Conservation (phyloP, 352 stramenopile genomes). For the Phytopythium cucurbitacearum region DNA sequence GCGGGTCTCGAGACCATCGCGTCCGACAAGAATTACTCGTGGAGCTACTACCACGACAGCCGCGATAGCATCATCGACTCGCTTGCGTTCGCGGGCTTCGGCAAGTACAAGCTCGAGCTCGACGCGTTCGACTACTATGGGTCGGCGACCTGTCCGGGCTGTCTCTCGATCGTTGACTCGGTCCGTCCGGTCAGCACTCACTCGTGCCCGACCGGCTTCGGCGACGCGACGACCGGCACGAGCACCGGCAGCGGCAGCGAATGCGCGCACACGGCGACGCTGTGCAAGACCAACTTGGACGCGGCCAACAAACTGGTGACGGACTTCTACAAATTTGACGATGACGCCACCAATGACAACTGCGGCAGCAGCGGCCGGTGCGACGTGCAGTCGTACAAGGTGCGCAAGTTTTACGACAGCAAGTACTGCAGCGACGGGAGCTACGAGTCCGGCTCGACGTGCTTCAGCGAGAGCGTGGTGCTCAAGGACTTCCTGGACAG, state of each 20-base stretch:
- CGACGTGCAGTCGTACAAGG: constrained; percentile 27
- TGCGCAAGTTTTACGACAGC: constrained; percentile 44
- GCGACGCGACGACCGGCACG: constrained; percentile 12
- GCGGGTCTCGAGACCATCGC: constrained; percentile 9
- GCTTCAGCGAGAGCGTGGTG: constrained; percentile 25
- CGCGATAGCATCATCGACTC: constrained; percentile 31
- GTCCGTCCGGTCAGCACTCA: constrained; percentile 32
- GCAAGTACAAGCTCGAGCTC: constrained; percentile 51
- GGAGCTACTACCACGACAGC: constrained; percentile 52
- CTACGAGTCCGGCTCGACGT: constrained; percentile 8
- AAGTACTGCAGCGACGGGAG: constrained; percentile 17
- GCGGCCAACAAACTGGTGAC: constrained; percentile 16
- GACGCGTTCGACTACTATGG: constrained; percentile 44
- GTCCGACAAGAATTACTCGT: constrained; percentile 10
- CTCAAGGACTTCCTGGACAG: constrained; percentile 20
- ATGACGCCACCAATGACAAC: constrained; percentile 40
- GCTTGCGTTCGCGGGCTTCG: constrained; percentile 35
- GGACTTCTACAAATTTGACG: constrained; percentile 37
- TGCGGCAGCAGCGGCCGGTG: constrained; percentile 41
- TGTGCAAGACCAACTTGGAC: constrained; percentile 27
- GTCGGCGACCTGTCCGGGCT: constrained; percentile 36
- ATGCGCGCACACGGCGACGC: constrained; percentile 8
- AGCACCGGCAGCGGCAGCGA: not conserved
- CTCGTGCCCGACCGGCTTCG: constrained; percentile 29
- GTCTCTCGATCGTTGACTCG: constrained; percentile 48